Base-by-base conservation (phyloP, 2,329 filamentous ascomycete genomes). In the Diaporthe aspalathi region DNA sequence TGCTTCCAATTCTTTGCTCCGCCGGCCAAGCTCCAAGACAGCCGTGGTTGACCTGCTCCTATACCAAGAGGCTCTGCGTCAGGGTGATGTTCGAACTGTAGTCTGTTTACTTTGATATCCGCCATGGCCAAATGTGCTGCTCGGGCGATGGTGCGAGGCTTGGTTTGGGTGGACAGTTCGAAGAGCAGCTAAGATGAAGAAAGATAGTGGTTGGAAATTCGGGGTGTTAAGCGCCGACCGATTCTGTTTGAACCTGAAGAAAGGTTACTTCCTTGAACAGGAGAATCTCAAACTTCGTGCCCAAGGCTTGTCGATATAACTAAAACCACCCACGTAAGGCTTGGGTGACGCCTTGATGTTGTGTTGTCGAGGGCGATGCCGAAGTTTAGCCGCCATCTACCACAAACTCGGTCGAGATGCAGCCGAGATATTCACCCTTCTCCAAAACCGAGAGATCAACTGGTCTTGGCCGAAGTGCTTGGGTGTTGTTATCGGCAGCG, bases 41-140 rank as follows among this genome's bases (percentile, higher is more conserved):
- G 27, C 12, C 70, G 67, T 6, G 72, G 72, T 1, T 27, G 43
- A 9, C 43, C 54, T 12, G 65, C 62, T 1, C 72, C 70, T 17
- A 73, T n/a, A 6, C 67, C 72, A 2, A 73, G 62, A 35, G 70
- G 70, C 14, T 65, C 27, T 4, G 43, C 24, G n/a, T 63, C 62
- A 4, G 72, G 72, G 32, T 72, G 72, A 16, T 73, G 72, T 5
- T 73, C 70, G 29, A 73, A 73, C 7, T 47, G 32, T 24, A 72
- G 6, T 3, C 27, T 63, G 29, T n/a, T 38, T 27, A 63, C 60
- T 49, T 4, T 63, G 43, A 63, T 20, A 2, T 35, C 29, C 3
- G 43, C 43, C 60, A 63, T 63, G n/a, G 9, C 24, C 9, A n/a
- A 6, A 47, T 47, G 11, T 49, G 5, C 7, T 32, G 45, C 17